A percentile compares a stretch with the other conserved stretches of the same genome.
Conservation (phyloP, 192 early-diverging fungal species). For the Linnemannia hyalina region DNA sequence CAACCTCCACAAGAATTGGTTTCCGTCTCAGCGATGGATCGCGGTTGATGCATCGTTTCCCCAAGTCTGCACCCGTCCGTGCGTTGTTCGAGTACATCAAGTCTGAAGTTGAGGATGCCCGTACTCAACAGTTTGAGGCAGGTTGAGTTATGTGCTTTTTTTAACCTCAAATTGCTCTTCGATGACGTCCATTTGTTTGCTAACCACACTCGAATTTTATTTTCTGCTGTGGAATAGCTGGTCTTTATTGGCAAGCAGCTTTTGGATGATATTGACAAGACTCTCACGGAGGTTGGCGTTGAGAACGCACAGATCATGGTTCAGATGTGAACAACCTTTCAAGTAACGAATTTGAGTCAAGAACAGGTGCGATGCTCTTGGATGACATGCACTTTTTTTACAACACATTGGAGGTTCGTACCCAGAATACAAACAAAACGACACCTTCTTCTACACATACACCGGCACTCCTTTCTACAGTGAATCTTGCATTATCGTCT, state of each 20-base stretch:
- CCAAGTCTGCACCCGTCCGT: constrained; percentile 77
- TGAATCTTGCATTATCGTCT: constrained; percentile 1
- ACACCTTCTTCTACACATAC: not conserved
- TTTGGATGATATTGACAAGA: constrained; percentile 72
- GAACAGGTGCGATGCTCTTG: not conserved
- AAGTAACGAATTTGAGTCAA: not conserved
- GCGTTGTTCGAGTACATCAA: constrained; percentile 90
- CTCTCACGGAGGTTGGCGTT: constrained; percentile 80
- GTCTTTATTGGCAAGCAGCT: constrained; percentile 78
- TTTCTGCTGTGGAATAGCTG: constrained; percentile 66
- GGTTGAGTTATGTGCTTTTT: not conserved
- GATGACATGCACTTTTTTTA: not conserved
- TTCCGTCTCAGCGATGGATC: constrained; percentile 84
- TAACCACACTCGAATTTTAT: not conserved
- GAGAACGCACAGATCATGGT: constrained; percentile 70
- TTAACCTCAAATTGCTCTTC: not conserved
- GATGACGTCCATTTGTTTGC: not conserved
- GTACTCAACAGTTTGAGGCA: constrained; percentile 79
- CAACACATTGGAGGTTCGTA: not conserved
- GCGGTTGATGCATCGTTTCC: constrained; percentile 82
- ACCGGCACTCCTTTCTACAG: not conserved
- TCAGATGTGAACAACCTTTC: constrained; percentile 47
- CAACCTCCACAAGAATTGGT: constrained; percentile 83
- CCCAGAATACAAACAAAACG: not conserved
- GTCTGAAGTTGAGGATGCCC: constrained; percentile 72